Conservation (phyloP, 495 filamentous ascomycete genomes). For the Cercophora samala region DNA sequence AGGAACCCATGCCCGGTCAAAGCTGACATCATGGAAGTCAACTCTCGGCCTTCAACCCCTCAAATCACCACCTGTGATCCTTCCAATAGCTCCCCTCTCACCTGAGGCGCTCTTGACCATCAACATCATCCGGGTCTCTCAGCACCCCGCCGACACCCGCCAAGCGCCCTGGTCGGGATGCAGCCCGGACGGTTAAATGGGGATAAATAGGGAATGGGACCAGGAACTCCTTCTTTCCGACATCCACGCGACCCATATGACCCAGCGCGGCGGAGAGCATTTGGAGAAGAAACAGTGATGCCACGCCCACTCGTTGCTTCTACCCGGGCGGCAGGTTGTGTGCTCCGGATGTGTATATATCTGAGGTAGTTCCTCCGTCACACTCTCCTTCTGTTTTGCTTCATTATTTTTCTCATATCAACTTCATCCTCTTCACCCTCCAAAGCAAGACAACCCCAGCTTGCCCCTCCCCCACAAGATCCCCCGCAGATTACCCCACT, state of each 20-base stretch:
- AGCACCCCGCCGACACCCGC: slow-evolving; percentile 12
- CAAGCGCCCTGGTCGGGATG: slow-evolving; percentile 20
- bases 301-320: neutral
- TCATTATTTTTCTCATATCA: slow-evolving; percentile 1
- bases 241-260: slow-evolving; percentile 29
- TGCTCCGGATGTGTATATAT: slow-evolving; percentile 10
- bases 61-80: neutral
- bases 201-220: slow-evolving; percentile 42
- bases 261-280: slow-evolving; percentile 13
- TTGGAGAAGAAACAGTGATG: neutral
- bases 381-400: slow-evolving; percentile 12
- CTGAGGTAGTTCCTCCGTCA: slow-evolving; percentile 7
- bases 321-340: neutral
- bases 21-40: neutral
- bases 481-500: slow-evolving; percentile 7
- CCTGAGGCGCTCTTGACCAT: neutral
- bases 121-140: neutral
- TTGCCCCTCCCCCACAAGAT: slow-evolving; percentile 11
- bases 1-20: neutral
- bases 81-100: neutral
- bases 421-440: neutral
- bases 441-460: neutral
- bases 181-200: slow-evolving; percentile 44
- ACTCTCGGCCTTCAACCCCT: neutral
- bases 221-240: slow-evolving; percentile 18